Evolutionary conservation across 2,329 filamentous ascomycete genomes (phyloP).

Genomic region (Zelopaecilomyces penicillatus): DNA sequence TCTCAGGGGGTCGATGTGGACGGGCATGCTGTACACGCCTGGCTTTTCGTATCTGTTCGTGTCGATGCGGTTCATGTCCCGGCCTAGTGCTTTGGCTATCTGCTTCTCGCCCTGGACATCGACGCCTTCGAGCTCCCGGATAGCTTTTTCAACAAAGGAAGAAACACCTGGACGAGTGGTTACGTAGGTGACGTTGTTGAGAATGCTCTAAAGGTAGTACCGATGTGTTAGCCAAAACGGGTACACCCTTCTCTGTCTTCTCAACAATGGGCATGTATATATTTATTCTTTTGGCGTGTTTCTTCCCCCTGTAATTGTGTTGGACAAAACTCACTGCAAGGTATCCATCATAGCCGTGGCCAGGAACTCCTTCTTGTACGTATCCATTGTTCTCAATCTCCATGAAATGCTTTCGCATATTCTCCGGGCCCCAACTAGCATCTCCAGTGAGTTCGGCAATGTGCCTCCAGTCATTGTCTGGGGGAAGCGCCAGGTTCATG

Average conservation of each 20-base stretch:
- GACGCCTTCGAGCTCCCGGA: conserved; percentile 9
- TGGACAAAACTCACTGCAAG: not conserved
- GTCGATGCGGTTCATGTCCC: conserved; percentile 21
- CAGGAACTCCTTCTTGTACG: conserved; percentile 8
- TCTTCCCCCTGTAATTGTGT: too few species aligned
- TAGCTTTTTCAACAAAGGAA: conserved; percentile 6
- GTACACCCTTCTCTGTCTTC: too few species aligned
- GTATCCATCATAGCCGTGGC: conserved; percentile 15
- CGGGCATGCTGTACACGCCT: conserved; percentile 22
- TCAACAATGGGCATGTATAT: too few species aligned
- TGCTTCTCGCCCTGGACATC: conserved; percentile 14
- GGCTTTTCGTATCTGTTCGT: conserved; percentile 17
- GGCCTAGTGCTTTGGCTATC: conserved; percentile 17
- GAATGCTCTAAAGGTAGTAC: conserved; percentile 9
- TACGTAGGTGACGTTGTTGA: conserved; percentile 14
- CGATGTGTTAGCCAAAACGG: too few species aligned
- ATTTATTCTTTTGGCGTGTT: too few species aligned
- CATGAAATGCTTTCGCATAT: conserved; percentile 52
- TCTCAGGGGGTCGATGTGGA: conserved; percentile 14
- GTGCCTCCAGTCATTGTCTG: conserved; percentile 18
- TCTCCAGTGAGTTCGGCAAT: conserved; percentile 53
- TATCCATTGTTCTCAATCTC: conserved; percentile 50
- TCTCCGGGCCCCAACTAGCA: conserved; percentile 45
- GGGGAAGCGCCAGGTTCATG: conserved; percentile 12
- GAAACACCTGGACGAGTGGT: conserved; percentile 9